Base-by-base conservation (phyloP, 2,329 filamentous ascomycete species). In the Ceratocystis variospora region DNA sequence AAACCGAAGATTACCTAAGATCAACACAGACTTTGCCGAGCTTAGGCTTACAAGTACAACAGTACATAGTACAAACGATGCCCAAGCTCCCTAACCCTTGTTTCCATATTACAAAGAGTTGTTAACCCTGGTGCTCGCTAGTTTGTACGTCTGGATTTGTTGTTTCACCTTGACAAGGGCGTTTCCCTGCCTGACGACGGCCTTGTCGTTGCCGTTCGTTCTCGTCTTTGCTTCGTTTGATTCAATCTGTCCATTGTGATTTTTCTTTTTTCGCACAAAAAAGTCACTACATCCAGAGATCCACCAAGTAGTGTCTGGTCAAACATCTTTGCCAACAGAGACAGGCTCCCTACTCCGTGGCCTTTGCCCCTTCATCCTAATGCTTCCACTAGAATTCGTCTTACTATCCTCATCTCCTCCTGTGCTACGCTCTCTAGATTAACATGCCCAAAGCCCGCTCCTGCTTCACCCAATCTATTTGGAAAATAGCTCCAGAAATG, bases 401-500 rank as follows among this genome's bases (percentile, higher is more conserved):
- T 59, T 22, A 61, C 53, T 7, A 17, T 22, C 12, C 22, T 22
- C 22, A 65, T 17, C 25, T 65, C 64, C 55, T 61, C 50, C n/a
- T 65, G 53, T 48, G 37, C 44, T 8, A 61, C 41, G 5, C 53
- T 65, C 53, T 65, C 53, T 22, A 65, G 19, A 22, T 65, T 41
- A 22, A 44, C 31, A 15, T 61, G 37, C 4, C 48, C 64, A 46
- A 65, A 65, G 28, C 45, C n/a, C n/a, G 41, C 37, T 15, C 10
- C 37, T 15, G 37, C 53, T 12, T 41, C 55, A 17, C 28, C 57
- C 17, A 61, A 8, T 17, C 66, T 44, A n/a, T 62, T 41, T 12
- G 63, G 46, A 31, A 68, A 68, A 48, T 61, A 68, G 8, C 37
- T 48, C 66, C 66, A 68, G 55, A 68, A 65, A 19, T 62, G 19